Percentiles rank a stretch among this genome's conserved stretches.
Conservation (phyloP, 306 rosid species). For the Quercus ilex region DNA sequence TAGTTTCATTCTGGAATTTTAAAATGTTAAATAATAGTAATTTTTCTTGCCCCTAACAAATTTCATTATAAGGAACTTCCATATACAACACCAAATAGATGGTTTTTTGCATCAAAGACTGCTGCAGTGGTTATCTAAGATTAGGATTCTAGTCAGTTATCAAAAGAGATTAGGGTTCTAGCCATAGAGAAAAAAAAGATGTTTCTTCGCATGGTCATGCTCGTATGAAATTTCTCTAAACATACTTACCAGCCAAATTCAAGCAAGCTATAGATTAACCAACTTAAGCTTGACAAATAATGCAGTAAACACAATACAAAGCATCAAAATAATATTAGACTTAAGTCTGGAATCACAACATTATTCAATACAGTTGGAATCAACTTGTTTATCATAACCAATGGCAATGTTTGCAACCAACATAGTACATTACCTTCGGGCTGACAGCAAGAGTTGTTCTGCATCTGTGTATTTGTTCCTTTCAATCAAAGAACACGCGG, state of each 20-base stretch:
- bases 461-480: conserved; percentile 72
- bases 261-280: neutral
- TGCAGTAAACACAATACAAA: neutral
- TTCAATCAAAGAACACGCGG: conserved; percentile 84
- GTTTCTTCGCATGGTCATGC: neutral
- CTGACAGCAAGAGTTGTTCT: conserved; percentile 78
- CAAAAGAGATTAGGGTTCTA: neutral
- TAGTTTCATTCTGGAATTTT: neutral
- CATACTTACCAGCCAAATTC: neutral
- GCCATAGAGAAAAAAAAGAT: neutral
- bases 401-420: conserved; percentile 15
- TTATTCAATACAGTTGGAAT: neutral
- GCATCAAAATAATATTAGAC: neutral
- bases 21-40: neutral
- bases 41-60: too few relatives aligned
- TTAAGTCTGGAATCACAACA: neutral
- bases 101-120: neutral
- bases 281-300: neutral
- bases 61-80: neutral
- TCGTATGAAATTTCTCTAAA: neutral
- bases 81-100: neutral
- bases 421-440: conserved; percentile 60
- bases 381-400: conserved; percentile 18
- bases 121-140: neutral
- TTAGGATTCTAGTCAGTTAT: neutral